Evolutionary conservation across 345 rosid species (phyloP), one percentile per base, ranked within the genome.

Genomic region (Salix brachista): DNA sequence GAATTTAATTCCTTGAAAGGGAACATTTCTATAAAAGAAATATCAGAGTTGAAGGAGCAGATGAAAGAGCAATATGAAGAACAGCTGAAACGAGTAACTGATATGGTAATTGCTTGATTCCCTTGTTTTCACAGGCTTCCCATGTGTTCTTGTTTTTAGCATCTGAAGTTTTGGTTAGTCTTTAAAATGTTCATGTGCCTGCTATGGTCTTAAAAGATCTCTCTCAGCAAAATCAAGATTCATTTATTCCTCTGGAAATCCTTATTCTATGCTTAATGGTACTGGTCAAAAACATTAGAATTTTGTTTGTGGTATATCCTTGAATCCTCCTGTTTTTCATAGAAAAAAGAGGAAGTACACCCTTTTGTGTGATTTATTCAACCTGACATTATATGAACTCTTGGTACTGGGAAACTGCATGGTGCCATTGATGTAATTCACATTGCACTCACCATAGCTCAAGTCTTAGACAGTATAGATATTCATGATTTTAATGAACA

Each of bases 61-160:
- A 85, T 95, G 62, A 84, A 88, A 11, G 74, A 44, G 65, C 77
- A 93, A 13, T 86, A 95, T 82, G 97, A 89, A 30, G 80, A 68
- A 36, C 94, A 91, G 81, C 87, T 93, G 80, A 76, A 74, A 81
- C 90, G 90, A 69, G 90, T 89, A 75, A 89, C 91, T 5, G 92
- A 90, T 71, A 86, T 88, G 90, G 95, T 91, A 89, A 32, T 54
- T 54, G 2, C 21, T 71, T 7, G 2, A 19, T 56, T 26, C 23
- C 6, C 26, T 23, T 62, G 19, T 64, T 41, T 65, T 77, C 5
- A 65, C n/a, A 3, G 71, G 50, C 28, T 54, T 66, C 10, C 16
- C 58, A 26, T 65, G 21, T 50, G 4, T 10, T 42, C 58, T 54
- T 71, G 21, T 52, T 44, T 28, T 8, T 70, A n/a, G 18, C 36